These are phyloP conservation scores for Amesomyces nigricolor DNA, from an alignment of 2,329 filamentous ascomycete genomes.

Conservation along the genomic window DNA sequence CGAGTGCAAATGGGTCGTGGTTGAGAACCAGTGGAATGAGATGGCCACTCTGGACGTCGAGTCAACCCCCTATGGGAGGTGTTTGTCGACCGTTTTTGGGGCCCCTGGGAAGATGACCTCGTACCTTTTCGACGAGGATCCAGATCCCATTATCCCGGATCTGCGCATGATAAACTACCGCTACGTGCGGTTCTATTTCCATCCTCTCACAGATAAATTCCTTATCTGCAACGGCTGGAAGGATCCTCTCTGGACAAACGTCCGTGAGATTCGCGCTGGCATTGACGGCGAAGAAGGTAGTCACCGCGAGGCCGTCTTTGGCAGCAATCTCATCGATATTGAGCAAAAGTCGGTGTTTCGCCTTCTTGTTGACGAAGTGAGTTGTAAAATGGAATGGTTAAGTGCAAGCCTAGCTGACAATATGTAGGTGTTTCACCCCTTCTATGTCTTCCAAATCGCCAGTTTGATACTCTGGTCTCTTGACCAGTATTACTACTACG, in stretches of 20 bases:
- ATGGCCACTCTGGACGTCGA: slow-evolving; percentile 70
- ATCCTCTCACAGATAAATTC: slow-evolving; percentile 85
- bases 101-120: slow-evolving; percentile 54
- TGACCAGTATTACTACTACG: slow-evolving; percentile 97
- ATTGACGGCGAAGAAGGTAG: slow-evolving; percentile 86
- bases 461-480: slow-evolving; percentile 92
- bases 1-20: slow-evolving; percentile 82
- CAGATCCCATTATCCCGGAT: slow-evolving; percentile 69
- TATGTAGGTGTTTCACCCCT: slow-evolving; percentile 84
- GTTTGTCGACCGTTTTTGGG: slow-evolving; percentile 61
- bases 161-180: slow-evolving; percentile 83
- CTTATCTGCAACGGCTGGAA: slow-evolving; percentile 86
- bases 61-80: slow-evolving; percentile 47
- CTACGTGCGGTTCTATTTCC: slow-evolving; percentile 88
- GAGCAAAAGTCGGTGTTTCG: slow-evolving; percentile 80
- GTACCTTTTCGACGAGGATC: slow-evolving; percentile 56
- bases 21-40: slow-evolving; percentile 98
- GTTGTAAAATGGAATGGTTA: slow-evolving; percentile 1
- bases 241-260: slow-evolving; percentile 80
- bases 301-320: slow-evolving; percentile 79
- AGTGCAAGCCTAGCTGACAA: slow-evolving; percentile 18
- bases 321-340: slow-evolving; percentile 85
- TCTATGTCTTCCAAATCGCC: slow-evolving; percentile 96
- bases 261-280: slow-evolving; percentile 67
- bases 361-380: slow-evolving; percentile 80